Evolutionary conservation across 352 stramenopile species (phyloP).

Genomic region (Pythium phragmiticola): DNA sequence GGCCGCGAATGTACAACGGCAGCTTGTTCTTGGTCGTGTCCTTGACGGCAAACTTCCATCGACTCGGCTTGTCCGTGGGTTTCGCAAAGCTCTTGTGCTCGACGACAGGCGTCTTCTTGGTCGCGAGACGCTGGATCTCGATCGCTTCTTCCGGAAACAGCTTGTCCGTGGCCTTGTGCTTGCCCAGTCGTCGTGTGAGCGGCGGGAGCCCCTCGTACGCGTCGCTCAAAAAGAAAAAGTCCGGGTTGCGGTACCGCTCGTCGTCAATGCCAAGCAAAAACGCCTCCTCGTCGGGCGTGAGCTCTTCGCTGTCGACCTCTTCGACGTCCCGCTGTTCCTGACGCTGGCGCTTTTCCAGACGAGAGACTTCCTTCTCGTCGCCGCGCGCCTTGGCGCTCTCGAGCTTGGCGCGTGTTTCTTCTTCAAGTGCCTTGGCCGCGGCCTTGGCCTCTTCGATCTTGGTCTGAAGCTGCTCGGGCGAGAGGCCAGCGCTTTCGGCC

Average conservation of each 20-base stretch:
- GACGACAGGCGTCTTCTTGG: constrained; percentile 75
- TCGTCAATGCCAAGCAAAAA: constrained; percentile 60
- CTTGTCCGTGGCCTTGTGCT: constrained; percentile 81
- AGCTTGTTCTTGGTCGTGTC: constrained; percentile 84
- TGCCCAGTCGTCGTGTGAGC: constrained; percentile 74
- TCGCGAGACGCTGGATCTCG: constrained; percentile 65
- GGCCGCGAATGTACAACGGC: constrained; percentile 63
- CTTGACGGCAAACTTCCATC: constrained; percentile 80
- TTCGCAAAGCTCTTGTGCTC: constrained; percentile 80
- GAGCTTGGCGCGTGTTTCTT: constrained; percentile 47
- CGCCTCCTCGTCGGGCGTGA: constrained; percentile 57
- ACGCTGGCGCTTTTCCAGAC: constrained; percentile 55
- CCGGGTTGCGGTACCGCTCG: constrained; percentile 74
- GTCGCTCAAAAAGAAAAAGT: constrained; percentile 87
- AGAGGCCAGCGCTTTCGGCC: constrained; percentile 58
- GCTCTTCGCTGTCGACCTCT: constrained; percentile 50
- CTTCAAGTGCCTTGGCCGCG: constrained; percentile 33
- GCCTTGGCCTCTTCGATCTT: constrained; percentile 67
- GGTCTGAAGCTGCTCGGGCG: constrained; percentile 52
- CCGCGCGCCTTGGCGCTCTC: constrained; percentile 42
- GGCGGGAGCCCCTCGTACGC: constrained; percentile 80
- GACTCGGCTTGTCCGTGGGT: constrained; percentile 49
- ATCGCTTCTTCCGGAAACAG: constrained; percentile 76
- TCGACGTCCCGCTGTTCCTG: constrained; percentile 39
- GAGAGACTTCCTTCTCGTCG: constrained; percentile 56